Conservation (phyloP, 768 basidiomycete genomes). For the Suillus ampliporus region DNA sequence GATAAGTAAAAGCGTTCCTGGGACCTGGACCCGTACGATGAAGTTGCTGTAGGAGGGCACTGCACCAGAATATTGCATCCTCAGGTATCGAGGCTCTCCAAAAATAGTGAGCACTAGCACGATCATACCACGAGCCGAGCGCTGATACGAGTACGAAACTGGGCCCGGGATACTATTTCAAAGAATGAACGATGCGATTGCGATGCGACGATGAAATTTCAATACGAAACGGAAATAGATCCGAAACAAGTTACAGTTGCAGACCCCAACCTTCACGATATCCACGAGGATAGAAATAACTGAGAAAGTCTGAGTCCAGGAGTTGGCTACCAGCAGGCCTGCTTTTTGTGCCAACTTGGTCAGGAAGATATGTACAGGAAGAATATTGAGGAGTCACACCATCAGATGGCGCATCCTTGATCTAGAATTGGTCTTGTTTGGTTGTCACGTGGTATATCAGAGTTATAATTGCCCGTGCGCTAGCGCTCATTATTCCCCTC, state of each 20-base stretch:
- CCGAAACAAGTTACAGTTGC: background rate
- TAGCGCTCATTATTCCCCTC: conserved; percentile 11
- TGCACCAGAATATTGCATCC: background rate
- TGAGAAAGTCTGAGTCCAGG: too few relatives aligned
- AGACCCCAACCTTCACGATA: background rate
- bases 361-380: background rate
- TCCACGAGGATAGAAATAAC: background rate
- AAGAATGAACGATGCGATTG: background rate
- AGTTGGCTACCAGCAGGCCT: background rate
- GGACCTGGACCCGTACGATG: background rate
- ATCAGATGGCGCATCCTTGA: background rate
- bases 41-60: conserved; percentile 4
- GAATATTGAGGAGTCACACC: background rate
- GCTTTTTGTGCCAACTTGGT: background rate
- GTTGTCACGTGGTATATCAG: conserved; percentile 15
- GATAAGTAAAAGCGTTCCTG: background rate
- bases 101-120: background rate
- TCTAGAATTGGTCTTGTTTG: conserved; percentile 34
- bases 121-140: background rate
- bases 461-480: conserved; percentile 13
- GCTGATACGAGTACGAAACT: background rate
- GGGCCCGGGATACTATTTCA: background rate
- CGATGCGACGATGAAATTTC: too few relatives aligned
- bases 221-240: background rate
- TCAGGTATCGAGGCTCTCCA: background rate